Evolutionary conservation across 768 basidiomycete genomes (phyloP), one percentile per base, ranked within the genome.

Genomic region (Boletus patriciae): DNA sequence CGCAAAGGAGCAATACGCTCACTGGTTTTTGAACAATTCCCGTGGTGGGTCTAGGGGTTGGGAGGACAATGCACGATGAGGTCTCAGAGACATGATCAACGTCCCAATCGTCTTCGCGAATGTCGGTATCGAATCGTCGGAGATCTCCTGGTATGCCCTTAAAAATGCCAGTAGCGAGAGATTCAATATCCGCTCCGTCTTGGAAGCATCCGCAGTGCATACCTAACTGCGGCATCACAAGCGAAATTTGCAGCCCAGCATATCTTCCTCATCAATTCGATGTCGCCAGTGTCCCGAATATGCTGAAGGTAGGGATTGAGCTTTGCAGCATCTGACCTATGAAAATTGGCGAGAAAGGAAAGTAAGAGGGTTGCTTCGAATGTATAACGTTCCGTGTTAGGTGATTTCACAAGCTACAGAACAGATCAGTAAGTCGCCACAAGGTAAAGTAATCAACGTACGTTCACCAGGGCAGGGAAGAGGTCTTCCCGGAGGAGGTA

Each of bases 261-360:
- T 31, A 86, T 74, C 64, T 79, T 85, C 23, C 71, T 71, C 80
- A 88, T 80, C 2, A 87, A 63, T 11, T 76, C 78, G 7, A 72
- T 69, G 57, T 88, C 83, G 4, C 69, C 61, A 0, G 76, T 78
- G 31, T 78, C 76, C 36, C 72, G 72, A 29, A 88, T 81, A 25
- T 75, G 73, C 25, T 78, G 78, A 10, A 88, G 74, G 64, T 86
- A 88, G 1, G 82, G 82, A 67, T 90, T 90, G 38, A 87, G 77
- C 59, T 80, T 85, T 11, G 84, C 82, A 11, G 85, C 85, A 63
- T 87, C 86, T 0, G 85, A 86, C 63, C 84, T 86, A 66, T 88
- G 88, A 66, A 84, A 90, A 62, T 87, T 87, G 51, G 83, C 83
- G 3, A 90, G 77, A 34, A 87, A 70, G 12, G 82, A 76, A n/a